phyloP scores from a whole-genome alignment of 768 basidiomycete species.

The Boletus tomentosulus region DNA sequence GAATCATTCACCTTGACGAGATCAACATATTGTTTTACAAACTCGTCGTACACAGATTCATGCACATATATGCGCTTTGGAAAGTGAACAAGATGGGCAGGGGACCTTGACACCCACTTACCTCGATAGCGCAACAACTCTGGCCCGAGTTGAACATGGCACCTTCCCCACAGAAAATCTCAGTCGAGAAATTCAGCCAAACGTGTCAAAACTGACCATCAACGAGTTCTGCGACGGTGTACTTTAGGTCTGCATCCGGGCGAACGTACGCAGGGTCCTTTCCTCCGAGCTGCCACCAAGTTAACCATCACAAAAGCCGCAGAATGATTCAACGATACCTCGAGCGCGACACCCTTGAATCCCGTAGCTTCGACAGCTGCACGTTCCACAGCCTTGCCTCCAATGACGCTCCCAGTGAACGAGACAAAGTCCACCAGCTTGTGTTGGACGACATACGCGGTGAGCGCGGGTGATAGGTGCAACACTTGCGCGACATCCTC shows the following conservation, averaged over 20 bases:
- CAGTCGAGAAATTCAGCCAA: background rate
- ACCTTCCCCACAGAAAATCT: constrained; percentile 39
- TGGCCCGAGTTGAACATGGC: constrained; percentile 98
- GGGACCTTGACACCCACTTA: constrained; percentile 25
- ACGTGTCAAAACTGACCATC: constrained; percentile 59
- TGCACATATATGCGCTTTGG: constrained; percentile 89
- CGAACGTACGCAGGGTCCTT: constrained; percentile 98
- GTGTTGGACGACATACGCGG: constrained; percentile 58
- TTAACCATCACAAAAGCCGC: background rate
- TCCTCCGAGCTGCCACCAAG: constrained; percentile 71
- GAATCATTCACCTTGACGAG: constrained; percentile 55
- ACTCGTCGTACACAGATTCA: constrained; percentile 72
- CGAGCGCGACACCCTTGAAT: constrained; percentile 86
- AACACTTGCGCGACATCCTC: constrained; percentile 67
- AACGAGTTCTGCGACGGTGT: constrained; percentile 80
- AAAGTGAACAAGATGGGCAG: background rate
- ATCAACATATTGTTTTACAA: constrained; percentile 70
- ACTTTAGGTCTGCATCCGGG: constrained; percentile 78
- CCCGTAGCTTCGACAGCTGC: constrained; percentile 60
- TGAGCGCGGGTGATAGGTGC: constrained; percentile 64
- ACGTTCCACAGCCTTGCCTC: constrained; percentile 69
- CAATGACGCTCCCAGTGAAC: constrained; percentile 86
- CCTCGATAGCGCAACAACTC: constrained; percentile 93
- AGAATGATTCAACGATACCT: constrained; percentile 42
- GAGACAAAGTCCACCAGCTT: constrained; percentile 72